phyloP scores from a whole-genome alignment of 306 rosid genomes.

The Oemleria cerasiformis region DNA sequence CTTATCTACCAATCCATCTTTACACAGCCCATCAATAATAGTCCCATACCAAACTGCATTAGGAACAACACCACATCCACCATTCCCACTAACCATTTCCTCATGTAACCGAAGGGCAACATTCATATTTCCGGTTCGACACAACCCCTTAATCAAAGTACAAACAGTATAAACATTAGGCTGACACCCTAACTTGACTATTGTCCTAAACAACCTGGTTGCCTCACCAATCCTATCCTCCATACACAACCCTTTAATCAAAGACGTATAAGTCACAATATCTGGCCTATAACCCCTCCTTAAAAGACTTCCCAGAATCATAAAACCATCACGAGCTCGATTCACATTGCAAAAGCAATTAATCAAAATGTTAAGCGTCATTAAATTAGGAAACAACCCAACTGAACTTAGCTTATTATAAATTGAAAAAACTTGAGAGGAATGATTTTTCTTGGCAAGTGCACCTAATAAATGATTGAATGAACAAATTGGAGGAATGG shows the following conservation, averaged over 20 bases:
- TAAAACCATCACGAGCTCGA: slow-evolving; percentile 29
- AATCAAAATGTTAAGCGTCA: slow-evolving; percentile 33
- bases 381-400: slow-evolving; percentile 22
- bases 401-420: not conserved
- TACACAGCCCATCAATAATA: slow-evolving; percentile 49
- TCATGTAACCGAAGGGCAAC: slow-evolving; percentile 38
- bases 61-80: slow-evolving; percentile 23
- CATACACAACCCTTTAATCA: slow-evolving; percentile 43
- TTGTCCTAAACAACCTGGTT: slow-evolving; percentile 23
- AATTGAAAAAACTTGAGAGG: slow-evolving; percentile 21
- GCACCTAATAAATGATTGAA: slow-evolving; percentile 37
- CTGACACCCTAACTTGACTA: slow-evolving; percentile 32
- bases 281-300: slow-evolving; percentile 34
- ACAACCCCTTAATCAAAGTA: slow-evolving; percentile 43
- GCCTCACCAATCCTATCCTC: slow-evolving; percentile 40
- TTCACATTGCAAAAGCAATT: slow-evolving; percentile 38
- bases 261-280: slow-evolving; percentile 29
- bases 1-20: slow-evolving; percentile 37
- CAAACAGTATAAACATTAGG: slow-evolving; percentile 35
- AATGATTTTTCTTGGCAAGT: slow-evolving; percentile 39
- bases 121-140: slow-evolving; percentile 32
- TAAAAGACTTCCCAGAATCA: slow-evolving; percentile 29
- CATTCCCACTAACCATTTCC: slow-evolving; percentile 32
- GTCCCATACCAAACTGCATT: slow-evolving; percentile 26
- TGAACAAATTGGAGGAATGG: slow-evolving; percentile 32